phyloP scores from a whole-genome alignment of 2,329 filamentous ascomycete genomes.

The Harringtonia lauricola region DNA sequence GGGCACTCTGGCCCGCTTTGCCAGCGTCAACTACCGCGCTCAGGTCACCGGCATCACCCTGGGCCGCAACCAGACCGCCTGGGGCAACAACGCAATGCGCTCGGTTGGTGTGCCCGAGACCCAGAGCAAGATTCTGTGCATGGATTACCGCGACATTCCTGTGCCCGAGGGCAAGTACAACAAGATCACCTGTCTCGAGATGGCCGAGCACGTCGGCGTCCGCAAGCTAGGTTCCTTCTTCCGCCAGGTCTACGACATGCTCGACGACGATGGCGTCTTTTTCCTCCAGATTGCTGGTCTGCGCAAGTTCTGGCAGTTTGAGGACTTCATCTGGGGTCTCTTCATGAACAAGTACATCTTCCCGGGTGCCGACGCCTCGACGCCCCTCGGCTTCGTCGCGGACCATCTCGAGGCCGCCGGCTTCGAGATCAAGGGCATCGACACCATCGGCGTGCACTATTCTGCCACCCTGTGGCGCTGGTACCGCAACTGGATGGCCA shows the following conservation, averaged over 20 bases:
- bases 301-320: conserved; percentile 92
- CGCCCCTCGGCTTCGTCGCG: conserved; percentile 79
- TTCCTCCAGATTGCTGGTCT: conserved; percentile 94
- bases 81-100: conserved; percentile 85
- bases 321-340: conserved; percentile 94
- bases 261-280: conserved; percentile 91
- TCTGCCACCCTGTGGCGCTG: conserved; percentile 93
- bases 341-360: conserved; percentile 99
- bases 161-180: conserved; percentile 69
- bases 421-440: conserved; percentile 83
- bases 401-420: conserved; percentile 76
- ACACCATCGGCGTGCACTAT: conserved; percentile 95
- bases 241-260: conserved; percentile 84
- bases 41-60: conserved; percentile 81
- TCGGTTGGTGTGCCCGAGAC: conserved; percentile 71
- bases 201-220: conserved; percentile 97
- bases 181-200: conserved; percentile 96
- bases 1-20: conserved; percentile 92
- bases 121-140: conserved; percentile 87
- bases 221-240: conserved; percentile 75
- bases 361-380: conserved; percentile 91
- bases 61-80: conserved; percentile 90
- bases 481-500: conserved; percentile 98
- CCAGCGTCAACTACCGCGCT: conserved; percentile 82
- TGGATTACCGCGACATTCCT: conserved; percentile 94